phyloP scores from a whole-genome alignment of 2,329 filamentous ascomycete species.

The Fusarium circinatum region DNA sequence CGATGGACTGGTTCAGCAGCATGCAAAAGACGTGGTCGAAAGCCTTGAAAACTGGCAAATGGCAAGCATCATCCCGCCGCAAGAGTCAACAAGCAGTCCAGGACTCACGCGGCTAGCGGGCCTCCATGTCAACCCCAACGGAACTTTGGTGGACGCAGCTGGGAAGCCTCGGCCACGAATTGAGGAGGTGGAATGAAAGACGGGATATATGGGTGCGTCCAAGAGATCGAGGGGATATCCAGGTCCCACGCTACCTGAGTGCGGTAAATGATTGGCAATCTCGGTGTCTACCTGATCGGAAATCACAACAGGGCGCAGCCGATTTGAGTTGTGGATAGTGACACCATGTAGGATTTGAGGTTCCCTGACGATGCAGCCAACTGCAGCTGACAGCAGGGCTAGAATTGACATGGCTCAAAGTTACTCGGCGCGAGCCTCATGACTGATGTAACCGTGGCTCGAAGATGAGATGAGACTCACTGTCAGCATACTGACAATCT shows the following conservation, averaged over 20 bases:
- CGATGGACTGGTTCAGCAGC: constrained; percentile 74
- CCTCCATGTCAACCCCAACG: constrained; percentile 50
- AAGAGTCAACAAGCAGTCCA: constrained; percentile 35
- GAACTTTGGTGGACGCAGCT: constrained; percentile 38
- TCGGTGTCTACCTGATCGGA: constrained; percentile 37
- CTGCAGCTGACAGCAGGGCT: background rate
- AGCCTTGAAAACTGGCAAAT: constrained; percentile 71
- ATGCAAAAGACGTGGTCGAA: constrained; percentile 74
- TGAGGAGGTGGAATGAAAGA: constrained; percentile 69
- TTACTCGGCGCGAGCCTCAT: constrained; percentile 3
- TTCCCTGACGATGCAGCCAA: background rate
- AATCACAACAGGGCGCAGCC: constrained; percentile 29
- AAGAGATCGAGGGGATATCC: constrained; percentile 7
- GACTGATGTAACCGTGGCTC: background rate
- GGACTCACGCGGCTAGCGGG: constrained; percentile 51
- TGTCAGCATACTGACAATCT: background rate
- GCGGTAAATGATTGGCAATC: constrained; percentile 39
- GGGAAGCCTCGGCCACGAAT: constrained; percentile 56
- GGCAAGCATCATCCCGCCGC: constrained; percentile 58
- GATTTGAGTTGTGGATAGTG: constrained; percentile 22
- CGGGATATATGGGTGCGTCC: constrained; percentile 13
- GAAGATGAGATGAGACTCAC: constrained; percentile 8
- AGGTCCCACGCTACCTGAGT: constrained; percentile 23
- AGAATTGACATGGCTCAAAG: background rate
- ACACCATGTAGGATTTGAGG: constrained; percentile 24